Conservation (phyloP, 2,329 filamentous ascomycete species). For the Tolypocladium ovalisporum region DNA sequence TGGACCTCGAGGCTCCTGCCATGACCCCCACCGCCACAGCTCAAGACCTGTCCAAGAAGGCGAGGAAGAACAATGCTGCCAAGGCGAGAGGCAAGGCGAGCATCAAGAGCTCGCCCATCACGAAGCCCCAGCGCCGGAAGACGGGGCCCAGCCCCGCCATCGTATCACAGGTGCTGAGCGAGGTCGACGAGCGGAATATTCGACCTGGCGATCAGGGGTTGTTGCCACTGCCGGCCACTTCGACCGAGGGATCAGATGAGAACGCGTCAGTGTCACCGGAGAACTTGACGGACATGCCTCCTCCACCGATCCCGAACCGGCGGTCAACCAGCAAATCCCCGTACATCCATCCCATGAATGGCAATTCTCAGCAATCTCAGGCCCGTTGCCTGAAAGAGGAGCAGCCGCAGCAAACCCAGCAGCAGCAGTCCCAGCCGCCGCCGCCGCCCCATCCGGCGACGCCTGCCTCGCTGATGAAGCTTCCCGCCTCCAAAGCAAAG, state of each 20-base stretch:
- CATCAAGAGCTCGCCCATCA: constrained; percentile 61
- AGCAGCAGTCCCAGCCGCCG: too few relatives aligned
- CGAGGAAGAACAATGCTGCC: constrained; percentile 37
- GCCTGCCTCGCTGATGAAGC: constrained; percentile 78
- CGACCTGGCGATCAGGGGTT: constrained; percentile 23
- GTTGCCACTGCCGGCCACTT: constrained; percentile 24
- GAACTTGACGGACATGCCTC: constrained; percentile 54
- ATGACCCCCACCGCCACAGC: constrained; percentile 26
- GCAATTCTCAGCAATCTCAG: constrained; percentile 13
- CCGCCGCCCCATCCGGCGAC: constrained; percentile 58
- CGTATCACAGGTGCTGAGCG: constrained; percentile 42
- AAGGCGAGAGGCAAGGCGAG: constrained; percentile 41
- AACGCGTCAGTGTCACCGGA: constrained; percentile 56
- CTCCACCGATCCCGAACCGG: constrained; percentile 55
- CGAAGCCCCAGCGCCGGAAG: constrained; percentile 53
- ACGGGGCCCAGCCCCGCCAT: constrained; percentile 40
- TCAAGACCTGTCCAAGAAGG: constrained; percentile 39
- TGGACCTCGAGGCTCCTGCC: constrained; percentile 37
- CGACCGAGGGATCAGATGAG: constrained; percentile 48
- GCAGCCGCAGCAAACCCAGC: constrained; percentile 3
- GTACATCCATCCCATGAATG: constrained; percentile 47
- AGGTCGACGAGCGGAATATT: constrained; percentile 33
- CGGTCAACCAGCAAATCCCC: constrained; percentile 57
- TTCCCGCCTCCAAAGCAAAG: constrained; percentile 45
- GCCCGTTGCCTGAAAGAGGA: constrained; percentile 3